phyloP scores from a whole-genome alignment of 495 filamentous ascomycete genomes.

The Xylaria intraflava region DNA sequence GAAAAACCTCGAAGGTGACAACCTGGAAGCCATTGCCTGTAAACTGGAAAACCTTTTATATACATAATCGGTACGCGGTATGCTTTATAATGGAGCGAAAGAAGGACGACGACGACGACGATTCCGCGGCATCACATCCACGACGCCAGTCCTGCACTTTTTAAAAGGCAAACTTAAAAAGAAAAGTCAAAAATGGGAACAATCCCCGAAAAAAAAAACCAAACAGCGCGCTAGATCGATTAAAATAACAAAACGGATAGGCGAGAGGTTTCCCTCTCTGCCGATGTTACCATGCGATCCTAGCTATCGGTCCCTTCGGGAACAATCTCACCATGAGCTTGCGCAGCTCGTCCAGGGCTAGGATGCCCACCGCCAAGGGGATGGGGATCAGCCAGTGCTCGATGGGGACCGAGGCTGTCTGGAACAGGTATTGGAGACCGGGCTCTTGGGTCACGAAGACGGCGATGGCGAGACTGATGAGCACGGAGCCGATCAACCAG shows the following conservation, averaged over 20 bases:
- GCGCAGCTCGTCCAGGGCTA: constrained; percentile 42
- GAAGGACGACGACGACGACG: too few species aligned
- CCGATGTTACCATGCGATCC: constrained; percentile 37
- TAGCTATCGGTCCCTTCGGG: constrained; percentile 23
- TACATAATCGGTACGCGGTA: neutral
- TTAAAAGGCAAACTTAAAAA: too few species aligned
- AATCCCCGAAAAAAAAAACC: neutral
- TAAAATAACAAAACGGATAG: neutral
- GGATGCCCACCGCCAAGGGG: constrained; percentile 41
- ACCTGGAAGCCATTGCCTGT: neutral
- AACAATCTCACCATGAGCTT: constrained; percentile 38
- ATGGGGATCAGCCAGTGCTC: constrained; percentile 49
- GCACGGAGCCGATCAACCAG: constrained; percentile 39
- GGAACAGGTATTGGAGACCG: constrained; percentile 42
- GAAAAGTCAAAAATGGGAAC: too few species aligned
- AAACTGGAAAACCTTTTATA: too few species aligned
- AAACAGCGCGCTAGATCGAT: neutral
- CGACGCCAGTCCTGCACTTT: too few species aligned
- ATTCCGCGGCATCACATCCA: too few species aligned
- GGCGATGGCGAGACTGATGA: constrained; percentile 42
- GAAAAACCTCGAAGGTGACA: neutral
- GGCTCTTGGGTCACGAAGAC: constrained; percentile 48
- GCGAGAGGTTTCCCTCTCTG: too few species aligned
- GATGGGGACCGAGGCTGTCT: constrained; percentile 41
- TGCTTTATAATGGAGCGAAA: too few species aligned